These are phyloP conservation scores for Metschnikowia reukaufii DNA, from an alignment of 805 yeast genomes.

Conservation along the genomic window DNA sequence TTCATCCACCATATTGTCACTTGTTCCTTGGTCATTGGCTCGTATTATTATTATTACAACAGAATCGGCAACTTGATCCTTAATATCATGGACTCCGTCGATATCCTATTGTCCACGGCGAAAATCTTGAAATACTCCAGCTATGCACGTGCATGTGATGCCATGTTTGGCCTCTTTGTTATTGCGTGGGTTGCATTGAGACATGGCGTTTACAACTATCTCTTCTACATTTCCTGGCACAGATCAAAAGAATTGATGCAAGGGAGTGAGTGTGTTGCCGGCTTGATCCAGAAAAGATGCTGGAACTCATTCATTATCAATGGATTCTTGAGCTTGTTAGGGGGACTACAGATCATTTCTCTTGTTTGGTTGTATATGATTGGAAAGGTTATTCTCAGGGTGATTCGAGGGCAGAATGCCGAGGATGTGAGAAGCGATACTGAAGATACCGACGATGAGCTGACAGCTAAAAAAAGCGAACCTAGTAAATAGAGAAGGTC, in stretches of 20 bases:
- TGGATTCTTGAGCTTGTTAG: constrained; percentile 54
- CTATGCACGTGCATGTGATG: constrained; percentile 58
- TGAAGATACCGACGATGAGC: constrained; percentile 52
- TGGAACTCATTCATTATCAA: constrained; percentile 48
- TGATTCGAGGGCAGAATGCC: constrained; percentile 70
- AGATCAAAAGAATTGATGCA: constrained; percentile 45
- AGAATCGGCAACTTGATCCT: constrained; percentile 78
- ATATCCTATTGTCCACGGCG: constrained; percentile 67
- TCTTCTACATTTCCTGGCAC: constrained; percentile 58
- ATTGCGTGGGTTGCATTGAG: constrained; percentile 68
- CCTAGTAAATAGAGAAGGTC: constrained; percentile 5
- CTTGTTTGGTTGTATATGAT: constrained; percentile 77
- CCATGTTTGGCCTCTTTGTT: constrained; percentile 65
- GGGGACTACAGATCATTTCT: constrained; percentile 64
- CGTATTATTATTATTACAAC: constrained; percentile 70
- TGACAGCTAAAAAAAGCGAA: constrained; percentile 4
- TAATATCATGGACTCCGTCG: constrained; percentile 81
- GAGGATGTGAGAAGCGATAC: constrained; percentile 86
- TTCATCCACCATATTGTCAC: constrained; percentile 86
- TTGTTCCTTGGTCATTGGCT: constrained; percentile 60
- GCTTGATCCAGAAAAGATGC: constrained; percentile 44
- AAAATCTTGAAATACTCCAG: constrained; percentile 78
- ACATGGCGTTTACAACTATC: constrained; percentile 70
- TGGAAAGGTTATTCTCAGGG: constrained; percentile 64
- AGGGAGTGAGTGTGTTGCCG: constrained; percentile 42